These are phyloP conservation scores for Phallus indusiatus DNA, from an alignment of 768 basidiomycete genomes.

Conservation along the genomic window DNA sequence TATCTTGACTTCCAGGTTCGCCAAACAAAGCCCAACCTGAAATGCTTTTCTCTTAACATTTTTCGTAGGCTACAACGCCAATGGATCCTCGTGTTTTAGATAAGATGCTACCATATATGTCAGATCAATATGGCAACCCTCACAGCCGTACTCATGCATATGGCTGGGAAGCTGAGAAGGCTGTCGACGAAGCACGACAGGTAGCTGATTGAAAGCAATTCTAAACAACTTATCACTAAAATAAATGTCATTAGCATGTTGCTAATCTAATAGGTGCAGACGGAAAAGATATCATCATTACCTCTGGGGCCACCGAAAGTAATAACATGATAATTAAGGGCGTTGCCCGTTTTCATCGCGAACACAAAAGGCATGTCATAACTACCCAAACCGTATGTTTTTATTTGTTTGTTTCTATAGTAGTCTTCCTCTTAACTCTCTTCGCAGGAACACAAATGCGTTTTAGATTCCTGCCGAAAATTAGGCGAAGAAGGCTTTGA, in stretches of 20 bases:
- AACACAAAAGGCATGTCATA: conserved; percentile 88
- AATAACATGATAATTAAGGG: conserved; percentile 99
- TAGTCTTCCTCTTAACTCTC: neutral
- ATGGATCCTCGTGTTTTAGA: conserved; percentile 95
- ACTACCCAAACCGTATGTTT: conserved; percentile 81
- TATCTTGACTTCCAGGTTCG: conserved; percentile 96
- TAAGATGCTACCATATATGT: conserved; percentile 91
- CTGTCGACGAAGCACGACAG: conserved; percentile 86
- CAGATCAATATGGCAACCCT: conserved; percentile 95
- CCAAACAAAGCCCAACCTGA: conserved; percentile 1
- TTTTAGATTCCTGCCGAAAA: conserved; percentile 93
- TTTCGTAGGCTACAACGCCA: conserved; percentile 82
- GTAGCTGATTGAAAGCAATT: conserved; percentile 31
- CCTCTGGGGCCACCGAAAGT: conserved; percentile 94
- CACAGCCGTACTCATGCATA: conserved; percentile 98
- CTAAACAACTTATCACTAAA: neutral
- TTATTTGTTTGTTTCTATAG: neutral
- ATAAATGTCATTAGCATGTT: conserved; percentile 48
- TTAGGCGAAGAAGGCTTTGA: conserved; percentile 96
- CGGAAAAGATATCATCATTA: conserved; percentile 92
- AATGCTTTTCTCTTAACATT: neutral
- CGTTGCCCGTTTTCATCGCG: conserved; percentile 89
- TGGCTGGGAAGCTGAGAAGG: conserved; percentile 97
- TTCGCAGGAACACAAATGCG: conserved; percentile 95
- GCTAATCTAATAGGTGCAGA: conserved; percentile 92